A percentile compares a stretch with the other conserved stretches of the same genome.
phyloP scores from a whole-genome alignment of 2,329 filamentous ascomycete genomes.

The Ascochyta rabiei region DNA sequence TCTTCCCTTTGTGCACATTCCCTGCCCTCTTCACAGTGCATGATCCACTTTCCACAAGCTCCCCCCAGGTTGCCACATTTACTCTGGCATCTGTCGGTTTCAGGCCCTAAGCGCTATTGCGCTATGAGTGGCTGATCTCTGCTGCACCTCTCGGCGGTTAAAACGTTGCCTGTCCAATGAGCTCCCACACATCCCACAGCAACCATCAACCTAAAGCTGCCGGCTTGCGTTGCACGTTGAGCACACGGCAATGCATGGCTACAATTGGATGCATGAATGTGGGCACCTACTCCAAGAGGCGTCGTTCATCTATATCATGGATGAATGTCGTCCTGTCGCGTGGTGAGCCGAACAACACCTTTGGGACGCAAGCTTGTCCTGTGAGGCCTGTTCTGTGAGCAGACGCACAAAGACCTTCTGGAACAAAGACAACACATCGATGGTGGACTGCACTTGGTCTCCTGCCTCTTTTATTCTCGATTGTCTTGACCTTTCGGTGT shows the following conservation, averaged over 20 bases:
- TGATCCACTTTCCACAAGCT: constrained; percentile 10
- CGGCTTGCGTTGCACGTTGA: constrained; percentile 27
- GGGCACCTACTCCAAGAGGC: constrained; percentile 14
- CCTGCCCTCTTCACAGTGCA: constrained; percentile 6
- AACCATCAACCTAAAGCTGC: constrained; percentile 15
- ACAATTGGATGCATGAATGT: constrained; percentile 26
- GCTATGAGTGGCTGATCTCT: constrained; percentile 31
- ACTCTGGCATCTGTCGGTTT: constrained; percentile 30
- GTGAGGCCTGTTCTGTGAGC: constrained; percentile 3
- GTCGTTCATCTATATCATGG: constrained; percentile 29
- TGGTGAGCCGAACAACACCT: constrained; percentile 25
- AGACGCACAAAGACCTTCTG: constrained; percentile 13
- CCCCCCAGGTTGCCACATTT: constrained; percentile 18
- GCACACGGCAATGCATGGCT: constrained; percentile 20
- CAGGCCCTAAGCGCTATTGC: constrained; percentile 39
- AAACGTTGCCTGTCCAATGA: constrained; percentile 24
- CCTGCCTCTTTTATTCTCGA: constrained; percentile 5
- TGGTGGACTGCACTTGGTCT: constrained; percentile 4
- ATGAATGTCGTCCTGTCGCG: constrained; percentile 27
- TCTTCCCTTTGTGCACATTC: constrained; percentile 6
- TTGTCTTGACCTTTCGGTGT: constrained; percentile 5
- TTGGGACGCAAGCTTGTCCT: constrained; percentile 18
- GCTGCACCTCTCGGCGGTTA: constrained; percentile 37
- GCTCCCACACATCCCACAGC: background rate
- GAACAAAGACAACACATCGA: constrained; percentile 16